These are phyloP conservation scores for Metschnikowia rubicola DNA, from an alignment of 805 yeast species.

Conservation along the genomic window DNA sequence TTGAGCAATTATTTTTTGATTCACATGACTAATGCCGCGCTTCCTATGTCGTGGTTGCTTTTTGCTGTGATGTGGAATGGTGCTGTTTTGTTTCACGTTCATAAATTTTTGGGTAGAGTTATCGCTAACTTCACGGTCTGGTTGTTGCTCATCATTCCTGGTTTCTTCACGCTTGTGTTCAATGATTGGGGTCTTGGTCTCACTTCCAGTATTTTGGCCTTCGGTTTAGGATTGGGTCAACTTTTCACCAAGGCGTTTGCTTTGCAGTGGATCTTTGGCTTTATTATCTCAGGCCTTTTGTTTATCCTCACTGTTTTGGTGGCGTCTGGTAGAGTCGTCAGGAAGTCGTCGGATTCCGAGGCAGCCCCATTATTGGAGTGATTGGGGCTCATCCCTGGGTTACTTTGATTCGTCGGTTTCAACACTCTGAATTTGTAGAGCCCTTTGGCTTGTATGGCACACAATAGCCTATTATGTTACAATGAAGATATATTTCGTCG, in stretches of 20 bases:
- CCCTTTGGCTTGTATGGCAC: no score
- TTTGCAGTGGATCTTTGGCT: slow-evolving; percentile 83
- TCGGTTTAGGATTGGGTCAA: slow-evolving; percentile 72
- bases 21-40: slow-evolving; percentile 63
- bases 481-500: no score
- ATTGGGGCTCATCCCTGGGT: no score
- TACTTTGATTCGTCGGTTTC: no score
- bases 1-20: slow-evolving; percentile 51
- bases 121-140: slow-evolving; percentile 73
- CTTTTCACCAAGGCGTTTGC: slow-evolving; percentile 66
- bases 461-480: no score
- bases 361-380: slow-evolving; percentile 20
- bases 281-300: slow-evolving; percentile 57
- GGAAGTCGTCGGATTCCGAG: slow-evolving; percentile 13
- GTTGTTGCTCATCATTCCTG: slow-evolving; percentile 70
- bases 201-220: slow-evolving; percentile 51
- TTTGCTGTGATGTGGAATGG: slow-evolving; percentile 84
- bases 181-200: slow-evolving; percentile 73
- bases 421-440: no score
- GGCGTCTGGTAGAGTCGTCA: slow-evolving; percentile 32
- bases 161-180: slow-evolving; percentile 50
- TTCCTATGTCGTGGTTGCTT: slow-evolving; percentile 73
- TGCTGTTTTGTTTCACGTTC: slow-evolving; percentile 66
- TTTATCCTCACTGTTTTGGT: slow-evolving; percentile 49
- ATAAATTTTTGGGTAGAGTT: slow-evolving; percentile 57